Percentiles rank a stretch among this genome's conserved stretches.
Conservation (phyloP, 441 rosid genomes). For the Adansonia grandidieri region DNA sequence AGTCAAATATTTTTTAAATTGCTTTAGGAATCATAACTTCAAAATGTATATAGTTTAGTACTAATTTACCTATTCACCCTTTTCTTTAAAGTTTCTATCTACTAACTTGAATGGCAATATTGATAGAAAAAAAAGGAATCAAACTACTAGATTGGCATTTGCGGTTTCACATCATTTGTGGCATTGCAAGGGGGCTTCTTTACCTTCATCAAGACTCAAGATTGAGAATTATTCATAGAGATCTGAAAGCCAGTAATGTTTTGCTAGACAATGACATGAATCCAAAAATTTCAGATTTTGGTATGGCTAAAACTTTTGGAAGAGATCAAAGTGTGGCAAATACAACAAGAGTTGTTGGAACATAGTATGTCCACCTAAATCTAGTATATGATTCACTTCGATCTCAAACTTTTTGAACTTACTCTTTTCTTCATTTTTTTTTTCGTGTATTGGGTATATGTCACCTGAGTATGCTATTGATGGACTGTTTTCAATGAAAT, state of each 20-base stretch:
- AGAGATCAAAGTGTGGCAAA: neutral
- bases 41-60: too few relatives aligned
- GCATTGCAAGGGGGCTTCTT: constrained; percentile 44
- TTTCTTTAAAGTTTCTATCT: constrained; percentile 21
- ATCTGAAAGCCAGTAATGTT: constrained; percentile 1
- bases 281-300: constrained; percentile 53
- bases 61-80: too few relatives aligned
- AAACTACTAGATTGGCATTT: constrained; percentile 29
- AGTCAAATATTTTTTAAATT: too few relatives aligned
- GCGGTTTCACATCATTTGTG: constrained; percentile 34
- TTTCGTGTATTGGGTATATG: constrained; percentile 37
- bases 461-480: constrained; percentile 45
- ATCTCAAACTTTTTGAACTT: too few relatives aligned
- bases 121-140: constrained; percentile 26
- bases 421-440: neutral
- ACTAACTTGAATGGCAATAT: neutral
- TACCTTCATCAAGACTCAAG: constrained; percentile 45
- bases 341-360: constrained; percentile 47
- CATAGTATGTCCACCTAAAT: constrained; percentile 40
- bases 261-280: constrained; percentile 45
- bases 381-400: neutral
- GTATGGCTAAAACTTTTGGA: constrained; percentile 46
- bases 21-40: too few relatives aligned
- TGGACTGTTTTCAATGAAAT: constrained; percentile 35
- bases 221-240: constrained; percentile 40